A percentile compares a stretch with the other conserved stretches of the same genome.
These are phyloP conservation scores for Xylariaceae sp. DNA, from an alignment of 2,329 filamentous ascomycete genomes.

Conservation along the genomic window DNA sequence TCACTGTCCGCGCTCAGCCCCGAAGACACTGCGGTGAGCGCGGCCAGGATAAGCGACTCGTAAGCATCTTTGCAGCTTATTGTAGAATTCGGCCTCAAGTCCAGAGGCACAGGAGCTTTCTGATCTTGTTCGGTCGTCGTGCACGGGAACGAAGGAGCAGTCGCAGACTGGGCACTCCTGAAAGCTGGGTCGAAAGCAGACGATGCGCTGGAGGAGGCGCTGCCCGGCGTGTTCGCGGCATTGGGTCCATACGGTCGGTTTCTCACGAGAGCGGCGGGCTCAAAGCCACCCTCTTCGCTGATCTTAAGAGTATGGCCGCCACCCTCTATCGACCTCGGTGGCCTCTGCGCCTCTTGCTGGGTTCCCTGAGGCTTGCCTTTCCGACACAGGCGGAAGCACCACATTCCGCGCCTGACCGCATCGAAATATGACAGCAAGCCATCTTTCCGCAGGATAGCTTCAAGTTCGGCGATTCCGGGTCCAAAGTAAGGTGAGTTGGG, in stretches of 20 bases:
- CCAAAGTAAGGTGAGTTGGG: constrained; percentile 37
- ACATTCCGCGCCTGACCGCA: constrained; percentile 40
- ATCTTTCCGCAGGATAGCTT: constrained; percentile 41
- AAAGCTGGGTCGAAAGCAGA: constrained; percentile 29
- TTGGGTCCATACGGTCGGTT: constrained; percentile 32
- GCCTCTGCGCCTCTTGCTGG: constrained; percentile 16
- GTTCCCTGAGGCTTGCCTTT: constrained; percentile 29
- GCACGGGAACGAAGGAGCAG: constrained; percentile 18
- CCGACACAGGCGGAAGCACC: constrained; percentile 44
- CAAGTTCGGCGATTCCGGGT: constrained; percentile 42
- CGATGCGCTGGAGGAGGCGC: constrained; percentile 35
- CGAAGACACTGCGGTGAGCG: constrained; percentile 41
- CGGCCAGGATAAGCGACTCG: constrained; percentile 47
- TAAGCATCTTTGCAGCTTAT: constrained; percentile 39
- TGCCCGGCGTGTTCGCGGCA: constrained; percentile 36
- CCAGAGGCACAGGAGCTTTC: constrained; percentile 20
- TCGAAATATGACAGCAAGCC: constrained; percentile 49
- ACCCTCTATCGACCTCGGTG: constrained; percentile 35
- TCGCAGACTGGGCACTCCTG: constrained; percentile 23
- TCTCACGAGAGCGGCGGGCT: constrained; percentile 41
- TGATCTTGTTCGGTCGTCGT: constrained; percentile 21
- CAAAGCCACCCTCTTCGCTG: constrained; percentile 43
- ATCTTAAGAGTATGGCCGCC: constrained; percentile 36
- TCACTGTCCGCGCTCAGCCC: constrained; percentile 40
- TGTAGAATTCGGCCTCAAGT: constrained; percentile 27